Evolutionary conservation across 2,329 filamentous ascomycete genomes (phyloP).

Genomic region (Dissoconium aciculare): DNA sequence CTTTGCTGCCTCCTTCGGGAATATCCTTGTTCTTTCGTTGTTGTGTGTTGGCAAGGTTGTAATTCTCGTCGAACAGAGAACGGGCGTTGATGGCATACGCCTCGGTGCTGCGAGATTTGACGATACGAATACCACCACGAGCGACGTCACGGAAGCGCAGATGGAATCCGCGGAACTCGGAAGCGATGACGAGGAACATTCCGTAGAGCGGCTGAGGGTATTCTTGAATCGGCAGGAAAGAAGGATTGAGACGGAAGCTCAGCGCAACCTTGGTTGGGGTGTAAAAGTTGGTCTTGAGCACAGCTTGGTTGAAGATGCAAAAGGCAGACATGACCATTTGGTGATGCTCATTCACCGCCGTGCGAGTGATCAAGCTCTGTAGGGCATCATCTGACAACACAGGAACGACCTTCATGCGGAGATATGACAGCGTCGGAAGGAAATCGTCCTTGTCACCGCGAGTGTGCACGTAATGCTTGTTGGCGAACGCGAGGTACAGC

Average conservation of each 20-base stretch:
- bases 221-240: conserved; percentile 78
- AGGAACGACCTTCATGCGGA: conserved; percentile 51
- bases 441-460: conserved; percentile 51
- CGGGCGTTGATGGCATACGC: conserved; percentile 92
- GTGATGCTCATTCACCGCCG: conserved; percentile 85
- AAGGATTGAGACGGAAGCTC: conserved; percentile 83
- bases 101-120: conserved; percentile 93
- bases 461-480: conserved; percentile 61
- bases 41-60: conserved; percentile 93
- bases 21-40: conserved; percentile 99
- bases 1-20: conserved; percentile 93
- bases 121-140: conserved; percentile 92
- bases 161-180: conserved; percentile 94
- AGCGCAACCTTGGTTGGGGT: conserved; percentile 96
- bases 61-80: conserved; percentile 96
- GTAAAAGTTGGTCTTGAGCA: conserved; percentile 95
- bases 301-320: conserved; percentile 81
- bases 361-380: conserved; percentile 61
- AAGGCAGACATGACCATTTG: conserved; percentile 97
- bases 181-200: conserved; percentile 97
- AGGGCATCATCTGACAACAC: conserved; percentile 63
- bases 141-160: conserved; percentile 94
- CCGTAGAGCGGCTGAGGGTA: conserved; percentile 89
- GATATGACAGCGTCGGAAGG: conserved; percentile 53
- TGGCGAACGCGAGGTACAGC: conserved; percentile 84